Conservation (phyloP, 2,329 filamentous ascomycete species). For the Curvularia hawaiiensis region DNA sequence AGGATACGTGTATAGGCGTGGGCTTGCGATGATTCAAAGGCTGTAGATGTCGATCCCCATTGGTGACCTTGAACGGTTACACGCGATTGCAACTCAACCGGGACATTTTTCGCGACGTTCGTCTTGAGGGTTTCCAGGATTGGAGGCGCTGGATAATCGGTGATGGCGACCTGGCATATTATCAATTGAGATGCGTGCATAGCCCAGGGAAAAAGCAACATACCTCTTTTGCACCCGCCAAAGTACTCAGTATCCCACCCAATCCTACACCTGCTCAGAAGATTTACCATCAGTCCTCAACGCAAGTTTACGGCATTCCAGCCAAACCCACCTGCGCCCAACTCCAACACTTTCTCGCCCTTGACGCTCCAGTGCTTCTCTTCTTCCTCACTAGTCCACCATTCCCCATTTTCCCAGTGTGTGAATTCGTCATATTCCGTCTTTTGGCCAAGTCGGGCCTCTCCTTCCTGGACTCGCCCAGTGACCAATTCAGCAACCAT, state of each 20-base stretch:
- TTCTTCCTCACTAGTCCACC: constrained; percentile 43
- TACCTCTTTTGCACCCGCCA: constrained; percentile 54
- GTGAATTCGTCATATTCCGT: neutral
- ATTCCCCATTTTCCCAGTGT: constrained; percentile 29
- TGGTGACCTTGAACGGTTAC: constrained; percentile 63
- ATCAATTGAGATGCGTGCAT: neutral
- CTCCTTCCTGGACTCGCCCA: constrained; percentile 24
- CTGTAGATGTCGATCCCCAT: constrained; percentile 63
- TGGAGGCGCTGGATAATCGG: constrained; percentile 69
- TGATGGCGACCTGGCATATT: constrained; percentile 58
- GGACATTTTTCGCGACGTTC: constrained; percentile 63
- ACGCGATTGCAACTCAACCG: constrained; percentile 38
- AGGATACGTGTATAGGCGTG: constrained; percentile 65
- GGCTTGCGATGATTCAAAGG: constrained; percentile 47
- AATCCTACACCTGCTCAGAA: constrained; percentile 50
- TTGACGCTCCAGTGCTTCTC: constrained; percentile 53
- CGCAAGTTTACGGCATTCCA: constrained; percentile 19
- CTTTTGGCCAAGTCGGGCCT: constrained; percentile 1
- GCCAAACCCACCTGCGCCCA: constrained; percentile 67
- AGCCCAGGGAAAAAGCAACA: neutral
- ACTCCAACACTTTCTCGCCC: constrained; percentile 63
- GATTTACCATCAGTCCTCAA: constrained; percentile 35
- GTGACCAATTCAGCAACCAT: constrained; percentile 53
- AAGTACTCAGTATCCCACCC: constrained; percentile 52
- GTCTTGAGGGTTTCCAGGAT: constrained; percentile 63